phyloP scores from a whole-genome alignment of 805 yeast species.

The Pichia sporocuriosa region DNA sequence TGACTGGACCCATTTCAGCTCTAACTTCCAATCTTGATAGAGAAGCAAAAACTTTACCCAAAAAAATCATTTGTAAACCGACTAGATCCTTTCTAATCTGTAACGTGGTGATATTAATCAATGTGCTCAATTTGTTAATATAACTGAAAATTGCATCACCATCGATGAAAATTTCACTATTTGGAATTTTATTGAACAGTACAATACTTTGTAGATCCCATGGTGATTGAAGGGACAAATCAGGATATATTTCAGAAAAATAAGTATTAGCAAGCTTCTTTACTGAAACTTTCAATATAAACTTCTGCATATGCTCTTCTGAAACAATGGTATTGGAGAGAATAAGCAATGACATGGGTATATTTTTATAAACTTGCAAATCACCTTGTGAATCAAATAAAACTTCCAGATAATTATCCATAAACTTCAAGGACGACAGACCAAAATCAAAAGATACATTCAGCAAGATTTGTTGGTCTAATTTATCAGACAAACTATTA shows the following conservation, averaged over 20 bases:
- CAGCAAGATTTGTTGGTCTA: constrained; percentile 10
- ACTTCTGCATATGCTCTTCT: background rate
- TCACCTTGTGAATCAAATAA: background rate
- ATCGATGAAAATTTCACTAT: background rate
- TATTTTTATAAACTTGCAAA: background rate
- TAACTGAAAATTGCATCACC: background rate
- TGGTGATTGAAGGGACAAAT: constrained; percentile 7
- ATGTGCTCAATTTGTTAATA: background rate
- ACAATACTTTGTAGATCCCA: constrained; percentile 15
- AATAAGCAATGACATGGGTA: constrained; percentile 7
- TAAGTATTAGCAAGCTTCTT: constrained; percentile 2
- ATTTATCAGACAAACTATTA: background rate
- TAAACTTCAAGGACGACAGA: background rate
- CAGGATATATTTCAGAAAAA: constrained; percentile 7
- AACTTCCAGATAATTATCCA: background rate
- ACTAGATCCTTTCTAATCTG: constrained; percentile 11
- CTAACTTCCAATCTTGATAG: background rate
- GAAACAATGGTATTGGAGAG: constrained; percentile 10
- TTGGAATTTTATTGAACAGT: constrained; percentile 8
- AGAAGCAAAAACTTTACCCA: constrained; percentile 7
- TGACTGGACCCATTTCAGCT: background rate
- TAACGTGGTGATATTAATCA: constrained; percentile 5
- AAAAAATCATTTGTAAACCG: constrained; percentile 6
- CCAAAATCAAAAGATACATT: constrained; percentile 9
- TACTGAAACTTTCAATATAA: background rate